phyloP scores from a whole-genome alignment of 768 basidiomycete species.

The Tylopilus cervinicoccineus region DNA sequence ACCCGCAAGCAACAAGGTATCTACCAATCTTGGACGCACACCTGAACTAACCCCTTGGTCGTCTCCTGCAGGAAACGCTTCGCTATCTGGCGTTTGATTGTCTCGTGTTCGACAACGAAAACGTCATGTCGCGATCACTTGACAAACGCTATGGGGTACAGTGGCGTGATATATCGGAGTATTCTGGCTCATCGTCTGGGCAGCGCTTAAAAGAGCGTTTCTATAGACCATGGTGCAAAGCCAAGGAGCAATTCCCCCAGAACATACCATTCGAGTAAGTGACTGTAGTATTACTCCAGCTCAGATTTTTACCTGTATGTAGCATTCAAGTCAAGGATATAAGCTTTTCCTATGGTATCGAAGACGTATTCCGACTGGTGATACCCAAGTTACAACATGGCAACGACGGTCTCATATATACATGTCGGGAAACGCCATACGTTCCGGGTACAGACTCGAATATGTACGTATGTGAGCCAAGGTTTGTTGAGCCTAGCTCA shows the following conservation, averaged over 20 bases:
- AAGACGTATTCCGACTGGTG: conserved; percentile 79
- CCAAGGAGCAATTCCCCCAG: conserved; percentile 64
- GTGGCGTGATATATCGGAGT: conserved; percentile 7
- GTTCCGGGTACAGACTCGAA: conserved; percentile 78
- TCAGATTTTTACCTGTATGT: conserved; percentile 6
- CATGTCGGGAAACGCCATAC: conserved; percentile 82
- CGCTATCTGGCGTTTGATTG: conserved; percentile 92
- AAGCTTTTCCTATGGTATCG: conserved; percentile 80
- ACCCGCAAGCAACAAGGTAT: conserved; percentile 63
- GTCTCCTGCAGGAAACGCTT: conserved; percentile 58
- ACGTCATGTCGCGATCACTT: conserved; percentile 80
- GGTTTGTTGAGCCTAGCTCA: neutral
- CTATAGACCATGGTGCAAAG: conserved; percentile 71
- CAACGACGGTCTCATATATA: conserved; percentile 96
- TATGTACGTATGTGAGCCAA: conserved; percentile 81
- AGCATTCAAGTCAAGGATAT: conserved; percentile 90
- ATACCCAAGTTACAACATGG: conserved; percentile 86
- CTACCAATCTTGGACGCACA: conserved; percentile 19
- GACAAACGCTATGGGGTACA: conserved; percentile 89
- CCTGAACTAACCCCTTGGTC: neutral
- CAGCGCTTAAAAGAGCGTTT: conserved; percentile 72
- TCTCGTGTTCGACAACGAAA: conserved; percentile 79
- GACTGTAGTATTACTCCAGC: neutral
- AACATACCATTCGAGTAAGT: conserved; percentile 82
- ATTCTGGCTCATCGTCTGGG: conserved; percentile 3